These are phyloP conservation scores for Oryza meyeriana DNA, from an alignment of 176 grass and related monocot genomes.

Conservation along the genomic window DNA sequence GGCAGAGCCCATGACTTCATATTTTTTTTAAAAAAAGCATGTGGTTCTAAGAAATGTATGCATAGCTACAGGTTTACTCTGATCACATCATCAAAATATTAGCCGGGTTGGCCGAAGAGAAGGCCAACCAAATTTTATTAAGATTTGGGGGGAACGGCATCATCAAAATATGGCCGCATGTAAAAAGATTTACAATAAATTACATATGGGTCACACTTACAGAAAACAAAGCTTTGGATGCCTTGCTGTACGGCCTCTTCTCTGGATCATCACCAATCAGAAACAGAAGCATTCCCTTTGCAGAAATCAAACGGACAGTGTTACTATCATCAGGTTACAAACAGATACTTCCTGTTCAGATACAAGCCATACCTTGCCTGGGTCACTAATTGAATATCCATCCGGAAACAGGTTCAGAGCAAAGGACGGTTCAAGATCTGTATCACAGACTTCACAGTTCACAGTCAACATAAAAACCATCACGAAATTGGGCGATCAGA, in stretches of 20 bases:
- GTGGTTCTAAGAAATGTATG: not conserved
- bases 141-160: no score
- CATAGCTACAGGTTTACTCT: not conserved
- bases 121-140: no score
- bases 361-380: conserved; percentile 29
- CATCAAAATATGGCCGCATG: not conserved
- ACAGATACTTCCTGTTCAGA: not conserved
- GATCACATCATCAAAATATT: not conserved
- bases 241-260: conserved; percentile 43
- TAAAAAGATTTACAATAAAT: not conserved
- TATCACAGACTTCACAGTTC: not conserved
- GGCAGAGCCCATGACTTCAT: not conserved
- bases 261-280: conserved; percentile 40
- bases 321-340: not conserved
- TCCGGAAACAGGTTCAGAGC: conserved; percentile 50
- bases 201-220: conserved; percentile 29
- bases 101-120: no score
- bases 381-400: conserved; percentile 45
- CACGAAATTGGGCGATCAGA: not conserved
- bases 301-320: not conserved
- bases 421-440: conserved; percentile 49
- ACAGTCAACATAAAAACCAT: no score
- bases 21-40: not conserved
- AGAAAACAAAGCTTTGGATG: conserved; percentile 40
- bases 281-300: conserved; percentile 46